Evolutionary conservation across 495 filamentous ascomycete species (phyloP), one percentile per base, ranked within the genome.

Genomic region (Neurospora cerealis): DNA sequence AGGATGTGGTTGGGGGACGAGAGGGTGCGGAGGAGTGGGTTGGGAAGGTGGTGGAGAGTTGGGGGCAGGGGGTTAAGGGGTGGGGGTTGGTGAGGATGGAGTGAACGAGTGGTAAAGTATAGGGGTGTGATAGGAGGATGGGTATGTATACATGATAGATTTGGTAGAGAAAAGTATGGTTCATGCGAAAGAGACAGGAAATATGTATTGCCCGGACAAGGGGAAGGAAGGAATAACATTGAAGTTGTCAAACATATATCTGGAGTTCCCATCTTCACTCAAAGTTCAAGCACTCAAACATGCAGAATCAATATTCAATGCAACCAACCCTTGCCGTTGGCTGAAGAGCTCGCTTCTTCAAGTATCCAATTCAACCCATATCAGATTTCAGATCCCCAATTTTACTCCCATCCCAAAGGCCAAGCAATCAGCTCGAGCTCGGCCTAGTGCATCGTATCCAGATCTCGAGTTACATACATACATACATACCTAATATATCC

Each of bases 61-160:
- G 84, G 85, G 66, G 80, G 66, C 83, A 84, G 39, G 77, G 76
- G 11, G 79, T 84, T 5, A 82, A 80, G 74, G 85, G 85, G n/a
- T 83, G 84, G 82, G 76, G 77, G 38, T 74, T 76, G 73, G 78
- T 81, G 0, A 75, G 73, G 77, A 76, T 75, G 77, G 78, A 83
- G 74, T 83, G 66, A 46, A 44, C 0, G 41, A 6, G 17, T 44
- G 4, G 17, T 44, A 54, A 28, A 46, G 42, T 46, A 9, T 46
- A n/a, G 42, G 19, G 7, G 7, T 46, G 42, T 41, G 42, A 19
- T n/a, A 19, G 17, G 17, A n/a, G 37, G 39, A 40, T 21, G 9
- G 9, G 21, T 54, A 54, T 21, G n/a, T 54, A 48, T 21, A 48
- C 9, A 48, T 48, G 19, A 10, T 21, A 54, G 46, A 54, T 21